These are phyloP conservation scores for Myochromella boudieri DNA, from an alignment of 768 basidiomycete genomes.

Conservation along the genomic window DNA sequence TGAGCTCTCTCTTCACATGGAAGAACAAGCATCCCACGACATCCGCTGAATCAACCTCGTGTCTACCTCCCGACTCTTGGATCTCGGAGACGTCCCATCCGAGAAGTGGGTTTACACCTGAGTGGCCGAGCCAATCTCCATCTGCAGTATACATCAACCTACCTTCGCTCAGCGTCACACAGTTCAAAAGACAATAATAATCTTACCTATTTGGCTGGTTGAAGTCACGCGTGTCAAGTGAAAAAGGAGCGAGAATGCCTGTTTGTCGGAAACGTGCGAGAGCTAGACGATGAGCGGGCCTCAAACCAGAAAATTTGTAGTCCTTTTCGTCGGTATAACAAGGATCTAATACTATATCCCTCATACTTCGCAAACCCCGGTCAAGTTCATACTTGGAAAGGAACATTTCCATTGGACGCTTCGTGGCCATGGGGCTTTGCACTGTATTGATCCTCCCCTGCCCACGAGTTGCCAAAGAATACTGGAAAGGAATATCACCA, in stretches of 20 bases:
- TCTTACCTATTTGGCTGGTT: constrained; percentile 39
- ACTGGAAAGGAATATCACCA: constrained; percentile 37
- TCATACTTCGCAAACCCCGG: constrained; percentile 28
- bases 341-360: constrained; percentile 32
- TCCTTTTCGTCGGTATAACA: constrained; percentile 41
- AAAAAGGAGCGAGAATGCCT: constrained; percentile 38
- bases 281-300: constrained; percentile 39
- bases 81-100: constrained; percentile 51
- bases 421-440: constrained; percentile 35
- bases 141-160: constrained; percentile 45
- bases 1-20: constrained; percentile 39
- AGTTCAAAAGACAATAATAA: not conserved
- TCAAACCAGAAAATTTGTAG: constrained; percentile 35
- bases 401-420: constrained; percentile 39
- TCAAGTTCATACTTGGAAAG: constrained; percentile 19
- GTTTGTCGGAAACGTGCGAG: constrained; percentile 36
- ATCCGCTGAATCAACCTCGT: constrained; percentile 34
- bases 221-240: constrained; percentile 30
- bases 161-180: not conserved
- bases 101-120: constrained; percentile 42
- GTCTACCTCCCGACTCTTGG: constrained; percentile 32
- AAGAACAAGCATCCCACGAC: constrained; percentile 45
- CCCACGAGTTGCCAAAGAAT: constrained; percentile 32
- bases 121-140: constrained; percentile 44
- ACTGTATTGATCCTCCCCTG: constrained; percentile 33